Base-by-base conservation (phyloP, 305 asterid species). In the Rubia tinctorum region DNA sequence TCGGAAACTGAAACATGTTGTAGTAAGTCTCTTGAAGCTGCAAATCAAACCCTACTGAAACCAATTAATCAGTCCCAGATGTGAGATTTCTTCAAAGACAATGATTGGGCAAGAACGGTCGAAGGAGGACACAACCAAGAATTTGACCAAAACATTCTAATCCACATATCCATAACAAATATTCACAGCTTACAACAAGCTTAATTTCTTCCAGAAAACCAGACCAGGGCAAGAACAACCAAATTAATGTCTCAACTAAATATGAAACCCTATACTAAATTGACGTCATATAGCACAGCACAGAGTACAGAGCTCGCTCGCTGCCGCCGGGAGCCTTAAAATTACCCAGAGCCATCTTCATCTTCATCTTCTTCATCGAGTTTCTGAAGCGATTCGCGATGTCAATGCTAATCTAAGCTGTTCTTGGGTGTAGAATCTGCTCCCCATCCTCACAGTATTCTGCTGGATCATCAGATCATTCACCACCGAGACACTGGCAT, bases 391-490 rank as follows among this genome's bases (percentile, higher is more conserved):
- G 51, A 94, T 49, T 80, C 81, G 86, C 0, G 96, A 84, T 13
- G 86, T 71, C 82, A 94, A 80, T 1, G 97, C 95, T 69, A 76
- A 34, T 75, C 83, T 82, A 59, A 94, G 98, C 80, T 92, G 95
- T 13, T 92, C 98, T 73, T 85, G 92, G 0, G 95, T 71, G 87
- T 81, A 91, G 74, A 84, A 68, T 39, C 85, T 83, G 34, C 87
- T 88, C 55, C 87, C 98, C 95, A 94, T 88, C 80, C 89, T 90
- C 12, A 94, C 99, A 0, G 97, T 87, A 2, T 92, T 93, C 72
- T 89, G 97, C 75, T 90, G 99, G 71, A 92, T 92, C 98, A 94
- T 92, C 81, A 89, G 20, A 22, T 90, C 97, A 40, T 90, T 90
- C 43, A 95, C 92, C 1, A 95, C 96, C 1, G 97, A 88, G 0